A percentile compares a stretch with the other conserved stretches of the same genome.
These are phyloP conservation scores for Priceomyces castillae DNA, from an alignment of 805 yeast genomes.

Conservation along the genomic window DNA sequence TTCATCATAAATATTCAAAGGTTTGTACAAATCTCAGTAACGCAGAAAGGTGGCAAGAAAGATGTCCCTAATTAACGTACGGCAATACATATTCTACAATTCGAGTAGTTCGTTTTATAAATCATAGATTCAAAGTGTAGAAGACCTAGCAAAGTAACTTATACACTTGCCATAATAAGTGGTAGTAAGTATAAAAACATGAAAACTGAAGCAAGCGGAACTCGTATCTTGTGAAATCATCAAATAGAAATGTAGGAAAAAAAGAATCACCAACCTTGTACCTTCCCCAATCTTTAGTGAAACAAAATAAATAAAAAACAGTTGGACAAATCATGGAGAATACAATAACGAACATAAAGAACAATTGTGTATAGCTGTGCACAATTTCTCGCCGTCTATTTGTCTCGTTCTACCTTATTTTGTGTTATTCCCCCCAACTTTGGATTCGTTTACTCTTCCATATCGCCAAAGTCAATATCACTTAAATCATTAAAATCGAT, in stretches of 20 bases:
- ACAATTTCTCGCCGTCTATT: background rate
- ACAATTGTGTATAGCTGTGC: too few relatives aligned
- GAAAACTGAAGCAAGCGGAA: background rate
- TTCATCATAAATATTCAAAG: too few relatives aligned
- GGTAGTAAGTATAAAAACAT: background rate
- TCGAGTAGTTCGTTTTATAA: too few relatives aligned
- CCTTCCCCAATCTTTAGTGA: background rate
- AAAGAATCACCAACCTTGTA: background rate
- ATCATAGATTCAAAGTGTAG: background rate
- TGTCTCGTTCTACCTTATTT: background rate
- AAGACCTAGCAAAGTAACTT: background rate
- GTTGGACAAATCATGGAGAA: background rate
- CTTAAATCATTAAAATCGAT: slow-evolving; percentile 8
- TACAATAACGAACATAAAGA: background rate
- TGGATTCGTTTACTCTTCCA: slow-evolving; percentile 1
- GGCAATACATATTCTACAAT: too few relatives aligned
- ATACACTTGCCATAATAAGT: background rate
- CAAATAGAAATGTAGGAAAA: background rate
- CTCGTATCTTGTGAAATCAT: background rate
- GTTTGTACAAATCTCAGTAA: too few relatives aligned
- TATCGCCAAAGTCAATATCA: slow-evolving; percentile 6
- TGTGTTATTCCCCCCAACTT: too few relatives aligned
- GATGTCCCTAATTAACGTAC: too few relatives aligned
- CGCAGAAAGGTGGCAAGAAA: too few relatives aligned
- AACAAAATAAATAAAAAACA: background rate